phyloP scores from a whole-genome alignment of 1,284 basidiomycete genomes.

The Ustilago vetiveriae region DNA sequence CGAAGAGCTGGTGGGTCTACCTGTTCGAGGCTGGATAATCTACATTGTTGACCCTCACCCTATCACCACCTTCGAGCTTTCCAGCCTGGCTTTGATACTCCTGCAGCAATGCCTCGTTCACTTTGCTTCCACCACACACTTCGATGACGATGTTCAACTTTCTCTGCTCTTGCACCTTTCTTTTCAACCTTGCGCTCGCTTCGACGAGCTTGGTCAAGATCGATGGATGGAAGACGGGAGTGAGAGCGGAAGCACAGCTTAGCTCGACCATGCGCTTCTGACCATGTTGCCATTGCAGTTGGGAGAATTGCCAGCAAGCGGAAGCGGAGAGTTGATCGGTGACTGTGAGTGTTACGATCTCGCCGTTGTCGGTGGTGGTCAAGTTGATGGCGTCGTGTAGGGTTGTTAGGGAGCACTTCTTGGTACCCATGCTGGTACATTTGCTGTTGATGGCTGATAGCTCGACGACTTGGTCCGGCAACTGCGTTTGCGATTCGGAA shows the following conservation, averaged over 20 bases:
- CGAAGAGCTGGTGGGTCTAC: not conserved
- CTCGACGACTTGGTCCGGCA: conserved; percentile 15
- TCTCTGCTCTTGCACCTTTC: conserved; percentile 4
- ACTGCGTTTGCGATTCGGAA: not conserved
- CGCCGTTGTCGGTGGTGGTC: conserved; percentile 6
- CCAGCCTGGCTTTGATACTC: conserved; percentile 10
- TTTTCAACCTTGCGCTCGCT: not conserved
- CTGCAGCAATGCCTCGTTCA: conserved; percentile 14
- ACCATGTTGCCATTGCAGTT: not conserved
- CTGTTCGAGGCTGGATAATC: conserved; percentile 5
- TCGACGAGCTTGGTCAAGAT: conserved; percentile 24
- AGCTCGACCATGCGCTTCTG: conserved; percentile 54
- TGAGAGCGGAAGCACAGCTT: conserved; percentile 52
- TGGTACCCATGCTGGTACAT: conserved; percentile 60
- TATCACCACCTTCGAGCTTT: conserved; percentile 8
- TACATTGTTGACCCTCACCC: conserved; percentile 18
- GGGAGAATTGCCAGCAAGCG: conserved; percentile 42
- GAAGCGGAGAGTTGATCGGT: conserved; percentile 49
- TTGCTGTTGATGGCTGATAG: conserved; percentile 51
- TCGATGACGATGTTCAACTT: conserved; percentile 52
- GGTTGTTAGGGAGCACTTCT: conserved; percentile 34
- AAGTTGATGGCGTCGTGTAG: conserved; percentile 42
- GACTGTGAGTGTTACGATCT: conserved; percentile 34
- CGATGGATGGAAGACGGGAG: conserved; percentile 49
- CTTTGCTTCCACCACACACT: conserved; percentile 61